phyloP scores from a whole-genome alignment of 2,329 filamentous ascomycete species.

The Herpotrichia juniperi region DNA sequence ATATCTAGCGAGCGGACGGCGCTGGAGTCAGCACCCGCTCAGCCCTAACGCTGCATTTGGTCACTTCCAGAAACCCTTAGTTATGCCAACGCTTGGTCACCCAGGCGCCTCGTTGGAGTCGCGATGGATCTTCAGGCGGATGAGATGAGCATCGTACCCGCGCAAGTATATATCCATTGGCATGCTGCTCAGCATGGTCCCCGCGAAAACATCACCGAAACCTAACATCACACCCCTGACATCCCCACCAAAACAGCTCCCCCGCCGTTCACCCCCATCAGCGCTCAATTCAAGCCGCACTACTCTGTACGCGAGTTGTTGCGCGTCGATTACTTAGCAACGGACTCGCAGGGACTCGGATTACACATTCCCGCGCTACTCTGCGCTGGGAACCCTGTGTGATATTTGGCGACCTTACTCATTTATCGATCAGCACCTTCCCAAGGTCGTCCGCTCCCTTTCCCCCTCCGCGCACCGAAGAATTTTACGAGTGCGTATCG shows the following conservation, averaged over 20 bases:
- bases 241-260: background rate
- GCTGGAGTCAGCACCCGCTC: constrained; percentile 21
- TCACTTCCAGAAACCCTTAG: constrained; percentile 7
- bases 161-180: background rate
- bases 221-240: background rate
- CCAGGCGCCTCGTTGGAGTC: constrained; percentile 16
- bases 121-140: background rate
- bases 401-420: constrained; percentile 22
- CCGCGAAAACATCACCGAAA: background rate
- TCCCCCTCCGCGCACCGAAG: constrained; percentile 8
- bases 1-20: background rate
- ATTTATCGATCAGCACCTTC: constrained; percentile 28
- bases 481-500: constrained; percentile 20
- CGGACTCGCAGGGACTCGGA: background rate
- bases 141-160: background rate
- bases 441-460: constrained; percentile 5
- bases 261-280: too few relatives aligned
- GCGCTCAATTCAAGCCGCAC: background rate
- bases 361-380: constrained; percentile 14
- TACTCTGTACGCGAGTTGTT: background rate
- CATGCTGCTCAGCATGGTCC: background rate
- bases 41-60: constrained; percentile 9
- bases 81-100: constrained; percentile 7
- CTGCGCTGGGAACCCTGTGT: constrained; percentile 7
- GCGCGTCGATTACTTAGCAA: constrained; percentile 5